These are phyloP conservation scores for Aspergillus nomiae DNA, from an alignment of 2,329 filamentous ascomycete genomes.

Conservation along the genomic window DNA sequence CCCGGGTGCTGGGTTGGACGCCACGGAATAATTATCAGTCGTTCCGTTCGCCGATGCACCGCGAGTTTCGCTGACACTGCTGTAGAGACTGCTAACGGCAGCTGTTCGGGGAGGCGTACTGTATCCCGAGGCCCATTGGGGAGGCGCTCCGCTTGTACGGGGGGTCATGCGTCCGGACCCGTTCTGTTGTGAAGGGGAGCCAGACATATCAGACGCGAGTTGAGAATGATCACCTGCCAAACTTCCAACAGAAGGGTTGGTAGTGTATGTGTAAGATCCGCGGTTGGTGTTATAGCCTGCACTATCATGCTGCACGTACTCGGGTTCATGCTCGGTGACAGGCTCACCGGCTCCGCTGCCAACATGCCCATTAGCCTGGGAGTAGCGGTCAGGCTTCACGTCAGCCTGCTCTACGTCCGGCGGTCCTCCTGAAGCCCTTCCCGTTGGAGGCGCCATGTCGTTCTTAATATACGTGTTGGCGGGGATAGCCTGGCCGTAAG, in stretches of 20 bases:
- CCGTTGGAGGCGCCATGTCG: slow-evolving; percentile 83
- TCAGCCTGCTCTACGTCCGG: slow-evolving; percentile 64
- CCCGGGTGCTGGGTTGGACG: slow-evolving; percentile 61
- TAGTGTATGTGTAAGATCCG: slow-evolving; percentile 73
- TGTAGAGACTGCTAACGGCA: slow-evolving; percentile 81
- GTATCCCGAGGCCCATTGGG: slow-evolving; percentile 77
- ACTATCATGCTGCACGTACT: slow-evolving; percentile 83
- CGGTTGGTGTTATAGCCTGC: slow-evolving; percentile 72
- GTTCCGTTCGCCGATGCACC: slow-evolving; percentile 64
- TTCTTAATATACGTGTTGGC: slow-evolving; percentile 70
- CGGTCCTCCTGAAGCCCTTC: slow-evolving; percentile 59
- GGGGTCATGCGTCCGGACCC: slow-evolving; percentile 84
- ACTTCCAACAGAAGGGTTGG: slow-evolving; percentile 65
- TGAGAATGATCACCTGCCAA: slow-evolving; percentile 74
- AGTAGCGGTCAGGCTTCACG: slow-evolving; percentile 69
- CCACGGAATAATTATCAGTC: slow-evolving; percentile 70
- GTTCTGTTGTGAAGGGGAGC: slow-evolving; percentile 76
- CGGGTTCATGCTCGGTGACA: slow-evolving; percentile 70
- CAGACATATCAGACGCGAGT: slow-evolving; percentile 78
- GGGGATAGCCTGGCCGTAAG: slow-evolving; percentile 59
- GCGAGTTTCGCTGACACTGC: slow-evolving; percentile 81
- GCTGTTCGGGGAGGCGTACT: slow-evolving; percentile 72
- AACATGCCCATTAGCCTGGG: slow-evolving; percentile 59
- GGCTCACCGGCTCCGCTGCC: slow-evolving; percentile 60
- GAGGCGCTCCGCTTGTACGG: slow-evolving; percentile 71